Percentiles rank a stretch among this genome's conserved stretches.
Evolutionary conservation across 805 yeast genomes (phyloP).

Genomic region (Yamadazyma sp.): DNA sequence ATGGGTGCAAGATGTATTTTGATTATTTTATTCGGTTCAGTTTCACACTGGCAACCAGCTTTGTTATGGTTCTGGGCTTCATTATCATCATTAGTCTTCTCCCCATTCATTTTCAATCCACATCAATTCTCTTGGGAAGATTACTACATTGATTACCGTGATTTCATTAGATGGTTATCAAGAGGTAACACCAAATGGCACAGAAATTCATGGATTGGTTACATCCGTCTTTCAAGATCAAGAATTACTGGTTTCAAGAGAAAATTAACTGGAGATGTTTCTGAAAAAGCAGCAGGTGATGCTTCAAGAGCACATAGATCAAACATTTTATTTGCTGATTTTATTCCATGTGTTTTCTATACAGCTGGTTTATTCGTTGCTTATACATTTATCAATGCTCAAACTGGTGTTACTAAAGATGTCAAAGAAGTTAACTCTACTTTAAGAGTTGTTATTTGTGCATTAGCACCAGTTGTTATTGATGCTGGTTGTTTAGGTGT

Average conservation of each 20-base stretch:
- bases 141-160: slow-evolving; percentile 84
- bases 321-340: slow-evolving; percentile 77
- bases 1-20: slow-evolving; percentile 79
- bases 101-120: slow-evolving; percentile 96
- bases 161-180: slow-evolving; percentile 66
- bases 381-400: slow-evolving; percentile 78
- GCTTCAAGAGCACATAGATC: slow-evolving; percentile 73
- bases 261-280: slow-evolving; percentile 58
- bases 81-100: slow-evolving; percentile 76
- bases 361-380: slow-evolving; percentile 73
- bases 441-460: slow-evolving; percentile 70
- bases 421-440: slow-evolving; percentile 60
- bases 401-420: slow-evolving; percentile 67
- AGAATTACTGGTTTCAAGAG: slow-evolving; percentile 90
- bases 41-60: slow-evolving; percentile 88
- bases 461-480: slow-evolving; percentile 88
- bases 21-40: slow-evolving; percentile 69
- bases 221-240: slow-evolving; percentile 76
- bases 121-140: slow-evolving; percentile 97
- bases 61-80: slow-evolving; percentile 97
- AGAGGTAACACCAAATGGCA: slow-evolving; percentile 84
- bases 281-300: slow-evolving; percentile 70
- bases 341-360: slow-evolving; percentile 67
- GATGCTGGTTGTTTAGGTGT: slow-evolving; percentile 81
- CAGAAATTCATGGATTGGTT: slow-evolving; percentile 87